Conservation (phyloP, 805 yeast genomes). For the Metschnikowia koreensis region DNA sequence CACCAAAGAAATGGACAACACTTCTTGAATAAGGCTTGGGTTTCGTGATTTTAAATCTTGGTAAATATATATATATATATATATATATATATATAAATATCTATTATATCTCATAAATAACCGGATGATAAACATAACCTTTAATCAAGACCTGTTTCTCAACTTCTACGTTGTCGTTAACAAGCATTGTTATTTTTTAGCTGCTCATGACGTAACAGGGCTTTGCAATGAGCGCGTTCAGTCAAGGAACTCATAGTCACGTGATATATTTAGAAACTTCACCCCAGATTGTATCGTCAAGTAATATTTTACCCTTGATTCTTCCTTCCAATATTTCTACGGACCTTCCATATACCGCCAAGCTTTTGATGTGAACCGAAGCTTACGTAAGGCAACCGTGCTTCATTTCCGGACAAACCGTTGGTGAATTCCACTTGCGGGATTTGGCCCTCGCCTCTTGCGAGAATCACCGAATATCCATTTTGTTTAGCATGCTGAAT, state of each 20-base stretch:
- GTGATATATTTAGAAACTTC: background rate
- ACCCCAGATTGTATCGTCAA: background rate
- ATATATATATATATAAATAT: background rate
- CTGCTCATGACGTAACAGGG: background rate
- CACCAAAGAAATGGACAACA: background rate
- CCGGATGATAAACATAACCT: no score
- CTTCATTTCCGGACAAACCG: slow-evolving; percentile 2
- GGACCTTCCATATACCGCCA: slow-evolving; percentile 56
- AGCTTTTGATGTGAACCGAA: slow-evolving; percentile 39
- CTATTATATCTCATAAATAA: background rate
- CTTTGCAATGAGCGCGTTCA: background rate
- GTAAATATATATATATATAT: no score
- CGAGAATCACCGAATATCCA: slow-evolving; percentile 40
- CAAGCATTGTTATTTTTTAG: background rate
- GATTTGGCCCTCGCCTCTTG: slow-evolving; percentile 63
- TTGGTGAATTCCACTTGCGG: slow-evolving; percentile 53
- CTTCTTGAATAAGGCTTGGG: no score
- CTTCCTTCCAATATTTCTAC: slow-evolving; percentile 29
- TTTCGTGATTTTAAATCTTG: no score
- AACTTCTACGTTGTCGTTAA: no score
- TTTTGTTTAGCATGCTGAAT: slow-evolving; percentile 4
- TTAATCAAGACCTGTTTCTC: no score
- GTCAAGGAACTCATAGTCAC: background rate
- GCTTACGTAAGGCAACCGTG: slow-evolving; percentile 20
- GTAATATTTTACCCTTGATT: slow-evolving; percentile 7